Conservation (phyloP, 306 rosid genomes). For the Castanea crenata region DNA sequence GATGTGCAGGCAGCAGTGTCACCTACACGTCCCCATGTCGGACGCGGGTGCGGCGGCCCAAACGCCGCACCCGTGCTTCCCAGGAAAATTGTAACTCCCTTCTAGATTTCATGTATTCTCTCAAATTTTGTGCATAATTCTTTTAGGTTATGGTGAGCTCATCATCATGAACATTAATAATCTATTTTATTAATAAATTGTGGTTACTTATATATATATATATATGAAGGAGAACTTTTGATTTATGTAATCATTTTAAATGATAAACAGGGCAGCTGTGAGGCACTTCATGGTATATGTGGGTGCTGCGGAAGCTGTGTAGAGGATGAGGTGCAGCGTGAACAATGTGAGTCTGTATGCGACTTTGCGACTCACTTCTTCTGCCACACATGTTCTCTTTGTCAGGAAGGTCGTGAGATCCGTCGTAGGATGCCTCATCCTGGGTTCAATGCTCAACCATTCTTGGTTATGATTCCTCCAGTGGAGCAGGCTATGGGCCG, state of each 20-base stretch:
- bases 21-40: too few species aligned
- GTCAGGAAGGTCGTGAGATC: constrained; percentile 97
- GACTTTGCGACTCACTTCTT: constrained; percentile 82
- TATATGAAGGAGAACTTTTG: background rate
- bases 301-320: constrained; percentile 79
- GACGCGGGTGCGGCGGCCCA: too few species aligned
- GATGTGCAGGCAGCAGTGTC: too few species aligned
- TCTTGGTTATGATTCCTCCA: constrained; percentile 90
- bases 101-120: too few species aligned
- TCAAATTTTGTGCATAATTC: too few species aligned
- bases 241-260: background rate
- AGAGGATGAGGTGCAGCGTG: constrained; percentile 68
- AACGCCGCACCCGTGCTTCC: too few species aligned
- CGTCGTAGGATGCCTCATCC: constrained; percentile 92
- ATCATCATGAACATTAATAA: too few species aligned
- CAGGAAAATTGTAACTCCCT: too few species aligned
- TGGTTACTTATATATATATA: too few species aligned
- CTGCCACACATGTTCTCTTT: constrained; percentile 85
- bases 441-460: constrained; percentile 72
- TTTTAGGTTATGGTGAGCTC: too few species aligned
- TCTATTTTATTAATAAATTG: too few species aligned
- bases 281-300: constrained; percentile 70
- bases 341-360: constrained; percentile 71
- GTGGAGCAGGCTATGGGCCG: constrained; percentile 83
- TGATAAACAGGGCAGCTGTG: constrained; percentile 72